Conservation (phyloP, 768 basidiomycete genomes). For the Lactarius hengduanensis region DNA sequence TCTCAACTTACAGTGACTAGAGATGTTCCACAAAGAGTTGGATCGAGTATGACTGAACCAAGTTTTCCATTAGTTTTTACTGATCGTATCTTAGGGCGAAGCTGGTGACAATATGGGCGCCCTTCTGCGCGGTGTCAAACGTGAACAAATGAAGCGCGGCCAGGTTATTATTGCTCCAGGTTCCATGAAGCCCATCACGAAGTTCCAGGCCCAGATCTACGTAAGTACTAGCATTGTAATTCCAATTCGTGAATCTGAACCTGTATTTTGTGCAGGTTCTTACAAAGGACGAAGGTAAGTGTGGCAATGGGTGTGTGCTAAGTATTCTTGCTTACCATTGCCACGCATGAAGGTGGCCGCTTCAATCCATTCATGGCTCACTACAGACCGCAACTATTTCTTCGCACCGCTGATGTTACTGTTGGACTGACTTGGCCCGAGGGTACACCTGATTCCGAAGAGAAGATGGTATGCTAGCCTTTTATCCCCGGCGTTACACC, state of each 20-base stretch:
- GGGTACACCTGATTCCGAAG: conserved; percentile 72
- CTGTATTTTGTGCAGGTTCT: conserved; percentile 52
- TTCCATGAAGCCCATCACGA: conserved; percentile 90
- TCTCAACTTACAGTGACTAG: conserved; percentile 40
- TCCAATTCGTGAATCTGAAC: conserved; percentile 7
- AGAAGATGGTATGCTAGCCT: conserved; percentile 70
- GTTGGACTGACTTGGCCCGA: conserved; percentile 82
- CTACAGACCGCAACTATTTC: conserved; percentile 93
- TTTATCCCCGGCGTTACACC: conserved; percentile 7
- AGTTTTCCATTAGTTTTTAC: not conserved
- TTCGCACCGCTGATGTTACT: conserved; percentile 94
- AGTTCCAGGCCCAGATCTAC: conserved; percentile 93
- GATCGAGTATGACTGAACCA: conserved; percentile 60
- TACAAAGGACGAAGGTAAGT: conserved; percentile 77
- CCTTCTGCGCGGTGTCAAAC: conserved; percentile 93
- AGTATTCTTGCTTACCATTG: not conserved
- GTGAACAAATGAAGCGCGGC: conserved; percentile 92
- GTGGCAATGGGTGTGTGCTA: not conserved
- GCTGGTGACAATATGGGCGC: conserved; percentile 99
- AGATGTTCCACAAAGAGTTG: conserved; percentile 99
- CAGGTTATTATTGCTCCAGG: conserved; percentile 89
- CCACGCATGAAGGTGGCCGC: conserved; percentile 53
- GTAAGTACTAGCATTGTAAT: conserved; percentile 38
- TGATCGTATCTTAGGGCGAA: conserved; percentile 59
- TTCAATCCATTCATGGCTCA: conserved; percentile 91